Conservation (phyloP, 2,329 filamentous ascomycete genomes). For the Fusarium globosum region DNA sequence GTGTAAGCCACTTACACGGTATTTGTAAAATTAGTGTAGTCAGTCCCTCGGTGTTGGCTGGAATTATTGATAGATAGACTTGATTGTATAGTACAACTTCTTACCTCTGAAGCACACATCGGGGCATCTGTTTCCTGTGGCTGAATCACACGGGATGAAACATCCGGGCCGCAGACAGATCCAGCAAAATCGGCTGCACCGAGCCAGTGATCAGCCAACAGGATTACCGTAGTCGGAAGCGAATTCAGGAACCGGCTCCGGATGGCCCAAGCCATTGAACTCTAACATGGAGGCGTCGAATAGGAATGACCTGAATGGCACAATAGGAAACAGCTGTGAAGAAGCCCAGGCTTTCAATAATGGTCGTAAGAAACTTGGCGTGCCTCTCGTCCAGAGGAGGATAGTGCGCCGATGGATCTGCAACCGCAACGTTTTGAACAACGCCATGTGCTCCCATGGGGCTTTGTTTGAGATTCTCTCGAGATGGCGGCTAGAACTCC, state of each 20-base stretch:
- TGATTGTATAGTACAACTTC: slow-evolving; percentile 14
- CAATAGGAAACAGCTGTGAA: slow-evolving; percentile 2
- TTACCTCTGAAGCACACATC: neutral
- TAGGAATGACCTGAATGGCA: slow-evolving; percentile 7
- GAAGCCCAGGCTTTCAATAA: neutral
- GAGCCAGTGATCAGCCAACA: slow-evolving; percentile 19
- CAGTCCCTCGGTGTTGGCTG: slow-evolving; percentile 9
- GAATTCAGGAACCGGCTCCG: slow-evolving; percentile 21
- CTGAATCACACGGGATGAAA: slow-evolving; percentile 4
- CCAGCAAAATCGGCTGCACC: slow-evolving; percentile 6
- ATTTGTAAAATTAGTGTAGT: slow-evolving; percentile 28
- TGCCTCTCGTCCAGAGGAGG: neutral
- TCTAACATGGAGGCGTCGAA: slow-evolving; percentile 15
- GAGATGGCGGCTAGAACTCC: slow-evolving; percentile 22
- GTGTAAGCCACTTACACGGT: slow-evolving; percentile 4
- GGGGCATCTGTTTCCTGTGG: neutral
- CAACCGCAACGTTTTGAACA: slow-evolving; percentile 22
- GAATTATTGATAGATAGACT: slow-evolving; percentile 16
- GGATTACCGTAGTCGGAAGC: neutral
- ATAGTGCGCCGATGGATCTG: slow-evolving; percentile 27
- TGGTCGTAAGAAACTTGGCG: slow-evolving; percentile 4
- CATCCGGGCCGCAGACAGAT: slow-evolving; percentile 7
- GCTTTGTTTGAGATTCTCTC: slow-evolving; percentile 23
- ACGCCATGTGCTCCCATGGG: slow-evolving; percentile 9
- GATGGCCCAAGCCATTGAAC: slow-evolving; percentile 18